Conservation (phyloP, 2,329 filamentous ascomycete species). For the Xylaria sp. region DNA sequence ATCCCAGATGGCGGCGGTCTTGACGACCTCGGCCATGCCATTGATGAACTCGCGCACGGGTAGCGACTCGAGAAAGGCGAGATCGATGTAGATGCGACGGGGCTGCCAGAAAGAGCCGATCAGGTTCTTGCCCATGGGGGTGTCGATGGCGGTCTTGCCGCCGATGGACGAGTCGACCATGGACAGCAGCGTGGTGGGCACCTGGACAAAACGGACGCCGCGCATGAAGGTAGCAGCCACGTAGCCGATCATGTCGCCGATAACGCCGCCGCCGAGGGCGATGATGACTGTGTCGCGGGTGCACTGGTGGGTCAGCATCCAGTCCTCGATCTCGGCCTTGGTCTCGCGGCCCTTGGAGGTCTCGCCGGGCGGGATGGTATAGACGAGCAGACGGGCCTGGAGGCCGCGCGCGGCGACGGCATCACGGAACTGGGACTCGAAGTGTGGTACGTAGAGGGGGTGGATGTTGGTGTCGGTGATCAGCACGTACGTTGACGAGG, state of each 20-base stretch:
- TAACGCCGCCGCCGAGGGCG: conserved; percentile 93
- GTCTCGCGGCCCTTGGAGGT: conserved; percentile 92
- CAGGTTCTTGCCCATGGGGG: conserved; percentile 93
- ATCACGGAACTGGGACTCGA: conserved; percentile 72
- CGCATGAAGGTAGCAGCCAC: conserved; percentile 99
- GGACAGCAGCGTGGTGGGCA: conserved; percentile 90
- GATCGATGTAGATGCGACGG: conserved; percentile 90
- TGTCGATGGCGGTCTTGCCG: conserved; percentile 98
- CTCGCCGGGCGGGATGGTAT: conserved; percentile 89
- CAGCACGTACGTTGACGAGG: conserved; percentile 92
- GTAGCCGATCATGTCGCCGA: conserved; percentile 97
- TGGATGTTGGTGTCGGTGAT: conserved; percentile 96
- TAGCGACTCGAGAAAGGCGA: conserved; percentile 89
- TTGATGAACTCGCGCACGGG: conserved; percentile 95
- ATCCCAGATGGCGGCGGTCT: conserved; percentile 97
- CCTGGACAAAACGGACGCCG: conserved; percentile 93
- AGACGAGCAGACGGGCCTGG: conserved; percentile 79
- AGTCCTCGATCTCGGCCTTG: conserved; percentile 96
- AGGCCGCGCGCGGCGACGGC: conserved; percentile 54
- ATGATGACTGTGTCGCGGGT: conserved; percentile 95
- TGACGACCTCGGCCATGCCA: conserved; percentile 97
- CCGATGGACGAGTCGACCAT: conserved; percentile 99
- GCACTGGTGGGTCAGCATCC: conserved; percentile 92
- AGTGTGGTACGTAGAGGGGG: conserved; percentile 81
- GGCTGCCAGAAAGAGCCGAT: conserved; percentile 98